These are phyloP conservation scores for Cladosporium sp. DNA, from an alignment of 2,329 filamentous ascomycete species.

Conservation along the genomic window DNA sequence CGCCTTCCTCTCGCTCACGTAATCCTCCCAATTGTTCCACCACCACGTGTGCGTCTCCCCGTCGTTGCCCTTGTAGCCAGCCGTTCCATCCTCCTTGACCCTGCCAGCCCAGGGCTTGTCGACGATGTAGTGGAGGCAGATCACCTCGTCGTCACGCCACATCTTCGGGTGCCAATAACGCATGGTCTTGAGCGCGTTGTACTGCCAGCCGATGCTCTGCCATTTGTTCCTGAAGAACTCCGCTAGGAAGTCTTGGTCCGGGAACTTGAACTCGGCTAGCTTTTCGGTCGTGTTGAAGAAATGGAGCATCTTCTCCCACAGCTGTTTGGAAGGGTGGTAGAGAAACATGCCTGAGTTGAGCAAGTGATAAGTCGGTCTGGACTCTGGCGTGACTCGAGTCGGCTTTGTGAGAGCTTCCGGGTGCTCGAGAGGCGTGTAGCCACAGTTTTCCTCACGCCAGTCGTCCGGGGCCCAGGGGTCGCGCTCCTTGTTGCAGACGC, in stretches of 20 bases:
- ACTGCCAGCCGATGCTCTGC: constrained; percentile 50
- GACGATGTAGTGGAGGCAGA: constrained; percentile 55
- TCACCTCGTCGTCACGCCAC: constrained; percentile 52
- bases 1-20: constrained; percentile 25
- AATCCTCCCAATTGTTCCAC: constrained; percentile 49
- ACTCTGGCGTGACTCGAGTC: constrained; percentile 35
- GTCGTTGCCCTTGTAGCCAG: constrained; percentile 53
- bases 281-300: constrained; percentile 43
- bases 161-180: constrained; percentile 54
- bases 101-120: constrained; percentile 57
- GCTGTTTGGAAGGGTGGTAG: constrained; percentile 44
- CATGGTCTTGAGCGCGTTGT: constrained; percentile 57
- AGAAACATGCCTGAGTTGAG: constrained; percentile 56
- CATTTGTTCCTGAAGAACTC: constrained; percentile 49
- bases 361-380: constrained; percentile 44
- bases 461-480: constrained; percentile 53
- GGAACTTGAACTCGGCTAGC: constrained; percentile 51
- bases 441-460: constrained; percentile 52
- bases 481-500: constrained; percentile 54
- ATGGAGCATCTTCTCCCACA: constrained; percentile 43
- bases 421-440: constrained; percentile 46
- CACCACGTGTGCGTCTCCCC: constrained; percentile 55
- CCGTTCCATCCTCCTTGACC: constrained; percentile 44
- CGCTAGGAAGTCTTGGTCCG: constrained; percentile 56
- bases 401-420: constrained; percentile 38